Evolutionary conservation across 805 yeast genomes (phyloP).

Genomic region (Zygotorulaspora chibaensis): DNA sequence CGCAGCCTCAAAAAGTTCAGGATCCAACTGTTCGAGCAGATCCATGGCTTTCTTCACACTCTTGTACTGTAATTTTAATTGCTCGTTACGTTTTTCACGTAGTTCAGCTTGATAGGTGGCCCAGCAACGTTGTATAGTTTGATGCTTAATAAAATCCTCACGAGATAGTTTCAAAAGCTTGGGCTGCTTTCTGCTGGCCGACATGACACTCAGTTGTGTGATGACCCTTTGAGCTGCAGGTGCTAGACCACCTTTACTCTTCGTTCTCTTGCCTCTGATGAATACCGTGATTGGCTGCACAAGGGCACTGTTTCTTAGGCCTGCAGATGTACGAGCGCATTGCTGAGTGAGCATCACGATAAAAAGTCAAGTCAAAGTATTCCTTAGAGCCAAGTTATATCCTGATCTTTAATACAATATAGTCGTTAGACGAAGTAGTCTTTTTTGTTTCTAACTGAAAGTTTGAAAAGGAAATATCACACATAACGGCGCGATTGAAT

Average conservation of each 20-base stretch:
- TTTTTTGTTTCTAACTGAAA: background rate
- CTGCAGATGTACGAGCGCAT: background rate
- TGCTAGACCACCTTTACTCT: slow-evolving; percentile 37
- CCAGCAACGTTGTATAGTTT: slow-evolving; percentile 83
- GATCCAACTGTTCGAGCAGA: slow-evolving; percentile 50
- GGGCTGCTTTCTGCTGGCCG: slow-evolving; percentile 88
- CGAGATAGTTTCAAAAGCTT: slow-evolving; percentile 58
- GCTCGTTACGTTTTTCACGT: slow-evolving; percentile 40
- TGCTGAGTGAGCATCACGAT: background rate
- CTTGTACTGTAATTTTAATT: slow-evolving; percentile 56
- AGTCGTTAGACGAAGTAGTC: background rate
- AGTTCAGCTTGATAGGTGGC: slow-evolving; percentile 51
- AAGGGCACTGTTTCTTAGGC: background rate
- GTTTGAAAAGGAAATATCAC: background rate
- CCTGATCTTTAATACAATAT: too few species aligned
- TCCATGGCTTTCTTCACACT: slow-evolving; percentile 69
- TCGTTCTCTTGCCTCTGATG: slow-evolving; percentile 50
- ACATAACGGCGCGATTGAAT: background rate
- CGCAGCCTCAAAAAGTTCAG: slow-evolving; percentile 59
- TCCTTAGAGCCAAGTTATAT: too few species aligned
- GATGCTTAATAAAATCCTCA: slow-evolving; percentile 84
- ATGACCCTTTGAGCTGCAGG: slow-evolving; percentile 47
- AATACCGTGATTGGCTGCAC: slow-evolving; percentile 20
- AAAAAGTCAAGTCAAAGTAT: too few species aligned
- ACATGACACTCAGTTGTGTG: slow-evolving; percentile 66